Conservation (phyloP, 140 eudicot species). For the Oenanthe javanica region DNA sequence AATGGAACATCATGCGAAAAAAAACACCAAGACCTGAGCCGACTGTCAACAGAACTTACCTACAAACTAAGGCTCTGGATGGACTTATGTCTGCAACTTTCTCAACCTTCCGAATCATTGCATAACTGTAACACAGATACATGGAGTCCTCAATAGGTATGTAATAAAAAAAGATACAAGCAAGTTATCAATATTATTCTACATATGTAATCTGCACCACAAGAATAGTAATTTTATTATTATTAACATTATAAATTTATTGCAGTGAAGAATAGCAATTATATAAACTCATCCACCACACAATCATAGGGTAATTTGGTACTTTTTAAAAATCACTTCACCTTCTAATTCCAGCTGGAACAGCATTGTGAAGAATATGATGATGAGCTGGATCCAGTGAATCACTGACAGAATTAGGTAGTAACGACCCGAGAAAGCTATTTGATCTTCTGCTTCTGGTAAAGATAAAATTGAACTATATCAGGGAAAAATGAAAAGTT, state of each 20-base stretch:
- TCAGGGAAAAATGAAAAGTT: background rate
- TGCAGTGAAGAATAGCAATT: background rate
- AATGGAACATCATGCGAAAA: background rate
- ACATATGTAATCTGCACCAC: background rate
- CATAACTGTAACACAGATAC: constrained; percentile 43
- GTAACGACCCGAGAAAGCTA: constrained; percentile 62
- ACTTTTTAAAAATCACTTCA: constrained; percentile 7
- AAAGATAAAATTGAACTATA: background rate
- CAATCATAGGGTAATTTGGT: background rate
- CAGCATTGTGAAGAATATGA: constrained; percentile 79
- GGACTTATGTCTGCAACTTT: constrained; percentile 35
- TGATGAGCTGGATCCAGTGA: constrained; percentile 77
- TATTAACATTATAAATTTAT: background rate
- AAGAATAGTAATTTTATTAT: background rate
- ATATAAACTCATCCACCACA: too few relatives aligned
- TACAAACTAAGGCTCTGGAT: constrained; percentile 30
- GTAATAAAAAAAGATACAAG: background rate
- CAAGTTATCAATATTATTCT: background rate
- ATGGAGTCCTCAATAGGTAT: background rate
- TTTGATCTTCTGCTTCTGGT: constrained; percentile 58
- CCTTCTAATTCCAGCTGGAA: constrained; percentile 83
- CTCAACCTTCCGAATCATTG: constrained; percentile 63
- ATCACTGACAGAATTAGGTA: constrained; percentile 71
- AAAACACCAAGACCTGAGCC: background rate
- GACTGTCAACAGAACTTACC: constrained; percentile 30